These are phyloP conservation scores for Oenanthe sinensis DNA, from an alignment of 129 eudicot genomes.

Conservation along the genomic window DNA sequence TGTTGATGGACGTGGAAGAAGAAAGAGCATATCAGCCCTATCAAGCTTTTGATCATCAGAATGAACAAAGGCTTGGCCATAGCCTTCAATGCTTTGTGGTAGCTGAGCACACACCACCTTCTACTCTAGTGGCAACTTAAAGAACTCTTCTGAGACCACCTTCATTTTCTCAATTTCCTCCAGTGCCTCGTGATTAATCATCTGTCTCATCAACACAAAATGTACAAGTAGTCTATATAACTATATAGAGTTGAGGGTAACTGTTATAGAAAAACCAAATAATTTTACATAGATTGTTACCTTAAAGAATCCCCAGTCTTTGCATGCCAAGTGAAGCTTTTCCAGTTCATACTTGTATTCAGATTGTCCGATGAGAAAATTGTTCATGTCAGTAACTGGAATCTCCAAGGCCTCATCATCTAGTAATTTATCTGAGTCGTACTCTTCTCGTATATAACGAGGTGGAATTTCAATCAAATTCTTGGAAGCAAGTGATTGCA, in stretches of 20 bases:
- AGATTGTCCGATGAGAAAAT: conserved; percentile 10
- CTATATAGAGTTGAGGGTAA: not conserved
- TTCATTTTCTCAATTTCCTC: conserved; percentile 7
- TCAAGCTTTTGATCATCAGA: conserved; percentile 11
- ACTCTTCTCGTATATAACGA: conserved; percentile 21
- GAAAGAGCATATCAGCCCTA: conserved; percentile 8
- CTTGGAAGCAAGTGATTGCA: conserved; percentile 41
- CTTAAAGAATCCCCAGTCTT: conserved; percentile 59
- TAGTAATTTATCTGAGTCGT: conserved; percentile 13
- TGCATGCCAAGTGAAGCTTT: conserved; percentile 44
- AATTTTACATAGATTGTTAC: conserved; percentile 7
- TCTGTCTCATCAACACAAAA: not conserved
- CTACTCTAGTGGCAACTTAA: conserved; percentile 7
- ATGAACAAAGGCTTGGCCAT: conserved; percentile 12
- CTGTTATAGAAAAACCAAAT: not conserved
- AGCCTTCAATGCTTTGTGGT: conserved; percentile 4
- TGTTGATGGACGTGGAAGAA: not conserved
- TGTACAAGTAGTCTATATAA: not conserved
- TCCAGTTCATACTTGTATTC: conserved; percentile 30
- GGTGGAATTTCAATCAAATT: conserved; percentile 28
- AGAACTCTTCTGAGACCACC: not conserved
- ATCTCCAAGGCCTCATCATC: conserved; percentile 29
- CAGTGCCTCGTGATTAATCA: conserved; percentile 6
- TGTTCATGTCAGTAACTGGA: conserved; percentile 44
- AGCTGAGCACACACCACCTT: conserved; percentile 1